Evolutionary conservation across 345 rosid species (phyloP), one percentile per base, ranked within the genome.

Genomic region (Dipteronia sinensis): DNA sequence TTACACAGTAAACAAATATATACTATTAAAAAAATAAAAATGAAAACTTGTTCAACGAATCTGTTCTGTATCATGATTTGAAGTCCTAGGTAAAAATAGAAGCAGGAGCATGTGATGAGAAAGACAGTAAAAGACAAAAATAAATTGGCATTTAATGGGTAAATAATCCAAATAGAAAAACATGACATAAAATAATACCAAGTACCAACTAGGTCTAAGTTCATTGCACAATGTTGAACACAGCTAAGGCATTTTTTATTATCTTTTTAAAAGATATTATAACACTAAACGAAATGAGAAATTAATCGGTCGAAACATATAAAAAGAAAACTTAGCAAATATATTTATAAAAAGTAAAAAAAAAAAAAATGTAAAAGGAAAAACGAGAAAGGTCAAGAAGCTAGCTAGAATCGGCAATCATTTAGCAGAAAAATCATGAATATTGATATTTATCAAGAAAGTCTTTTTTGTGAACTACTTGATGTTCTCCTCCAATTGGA

Each of bases 161-260:
- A 7, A 2, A 3, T 38, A 65, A 65, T 13, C 11, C 70, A 3
- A 67, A 67, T 19, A 17, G 5, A 3, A 67, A 67, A 34, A n/a
- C 47, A 17, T 67, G 51, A 67, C 13, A 15, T 9, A n/a, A 0
- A 67, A 2, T 10, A 19, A 1, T 8, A 11, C 7, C 51, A 19
- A n/a, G 6, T 34, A 34, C 38, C 6, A 34, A 34, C 3, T 1
- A 0, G 19, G 65, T 55, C n/a, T n/a, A 72, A 56, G 19, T 72
- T 56, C 75, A 72, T n/a, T 72, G 75, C 65, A 72, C 75, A 16
- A n/a, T 6, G 75, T 34, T 34, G 6, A 34, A 34, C 0, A 34
- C 6, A 34, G 1, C 38, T 1, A 3, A 4, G 38, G 6, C 38
- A 34, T 34, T 34, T 34, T 4, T 31, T 4, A 31, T 31, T 31